Percentiles rank a stretch among this genome's conserved stretches.
These are phyloP conservation scores for Betula pendula DNA, from an alignment of 306 rosid species.

Conservation along the genomic window DNA sequence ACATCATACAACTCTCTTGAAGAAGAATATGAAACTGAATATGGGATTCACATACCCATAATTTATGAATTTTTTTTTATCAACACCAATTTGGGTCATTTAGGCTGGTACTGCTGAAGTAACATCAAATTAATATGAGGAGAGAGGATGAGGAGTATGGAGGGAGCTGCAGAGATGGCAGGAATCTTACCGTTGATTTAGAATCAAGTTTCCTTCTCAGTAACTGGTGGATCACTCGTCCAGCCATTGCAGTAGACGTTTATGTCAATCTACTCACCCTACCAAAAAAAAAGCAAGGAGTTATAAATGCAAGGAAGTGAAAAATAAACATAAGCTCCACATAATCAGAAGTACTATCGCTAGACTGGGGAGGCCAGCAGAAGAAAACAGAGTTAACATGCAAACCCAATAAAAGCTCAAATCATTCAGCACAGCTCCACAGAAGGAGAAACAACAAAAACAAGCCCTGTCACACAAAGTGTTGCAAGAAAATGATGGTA, in stretches of 20 bases:
- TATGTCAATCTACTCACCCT: slow-evolving; percentile 33
- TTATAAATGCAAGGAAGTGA: neutral
- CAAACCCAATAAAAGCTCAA: neutral
- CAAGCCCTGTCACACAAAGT: neutral
- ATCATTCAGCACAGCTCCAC: neutral
- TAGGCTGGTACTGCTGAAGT: neutral
- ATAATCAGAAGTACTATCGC: neutral
- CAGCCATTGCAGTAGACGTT: slow-evolving; percentile 66
- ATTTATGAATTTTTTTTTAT: neutral
- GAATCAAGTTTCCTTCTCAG: slow-evolving; percentile 72
- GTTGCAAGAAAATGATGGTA: neutral
- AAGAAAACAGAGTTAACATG: neutral
- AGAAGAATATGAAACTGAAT: slow-evolving; percentile 1
- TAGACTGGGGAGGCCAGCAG: neutral
- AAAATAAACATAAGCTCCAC: neutral
- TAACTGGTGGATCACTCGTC: slow-evolving; percentile 70
- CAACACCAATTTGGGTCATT: neutral
- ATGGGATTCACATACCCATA: neutral
- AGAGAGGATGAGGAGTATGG: neutral
- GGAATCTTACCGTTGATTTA: slow-evolving; percentile 54
- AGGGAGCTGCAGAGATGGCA: neutral
- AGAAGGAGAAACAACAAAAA: neutral
- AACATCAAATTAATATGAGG: slow-evolving; percentile 13
- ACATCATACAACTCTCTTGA: neutral
- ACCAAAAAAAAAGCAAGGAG: neutral